Evolutionary conservation across 257 asterid species (phyloP), one percentile per base, ranked within the genome.

Genomic region (Prunella vulgaris): DNA sequence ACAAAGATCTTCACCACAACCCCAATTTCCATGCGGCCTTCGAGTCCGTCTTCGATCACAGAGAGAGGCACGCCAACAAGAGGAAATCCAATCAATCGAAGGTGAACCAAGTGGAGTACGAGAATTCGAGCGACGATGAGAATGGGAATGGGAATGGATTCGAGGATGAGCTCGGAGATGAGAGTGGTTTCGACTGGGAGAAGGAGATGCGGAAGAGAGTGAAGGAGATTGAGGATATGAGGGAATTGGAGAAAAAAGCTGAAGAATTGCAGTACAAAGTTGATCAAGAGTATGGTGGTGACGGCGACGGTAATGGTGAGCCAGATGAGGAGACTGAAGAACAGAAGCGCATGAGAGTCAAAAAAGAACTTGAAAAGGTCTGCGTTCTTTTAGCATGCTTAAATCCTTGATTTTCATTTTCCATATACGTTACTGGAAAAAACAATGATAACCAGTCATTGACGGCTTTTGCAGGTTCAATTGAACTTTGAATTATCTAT

Each of bases 341-440:
- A 57, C 85, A 82, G 85, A 93, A 93, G 60, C 85, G 96, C 3
- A 78, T 76, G 90, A 82, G 92, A 77, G 98, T 93, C 4, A 81
- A 85, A 71, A 90, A 80, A 62, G 98, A 93, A 75, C 89, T 93
- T 9, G 90, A 93, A 80, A 93, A 88, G 95, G 98, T 87, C 30
- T 33, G 10, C 7, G 10, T 27, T 12, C 13, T 56, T 9, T 12
- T n/a, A 5, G 9, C 40, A 5, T 63, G 12, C 35, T 14, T 21
- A 20, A 61, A 21, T 53, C 8, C 33, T 22, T 4, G 40, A 7
- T 3, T 32, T 40, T 24, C 17, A 37, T 22, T 63, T 52, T 61
- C 12, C 46, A 9, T 44, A 42, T 33, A n/a, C 65, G 25, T 49
- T 60, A 40, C 76, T 35, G 44, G 48, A 70, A 6, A 48, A 27